Percentiles rank a stretch among this genome's conserved stretches.
phyloP scores from a whole-genome alignment of 176 grass and related monocot genomes.

The Musa itinerans region DNA sequence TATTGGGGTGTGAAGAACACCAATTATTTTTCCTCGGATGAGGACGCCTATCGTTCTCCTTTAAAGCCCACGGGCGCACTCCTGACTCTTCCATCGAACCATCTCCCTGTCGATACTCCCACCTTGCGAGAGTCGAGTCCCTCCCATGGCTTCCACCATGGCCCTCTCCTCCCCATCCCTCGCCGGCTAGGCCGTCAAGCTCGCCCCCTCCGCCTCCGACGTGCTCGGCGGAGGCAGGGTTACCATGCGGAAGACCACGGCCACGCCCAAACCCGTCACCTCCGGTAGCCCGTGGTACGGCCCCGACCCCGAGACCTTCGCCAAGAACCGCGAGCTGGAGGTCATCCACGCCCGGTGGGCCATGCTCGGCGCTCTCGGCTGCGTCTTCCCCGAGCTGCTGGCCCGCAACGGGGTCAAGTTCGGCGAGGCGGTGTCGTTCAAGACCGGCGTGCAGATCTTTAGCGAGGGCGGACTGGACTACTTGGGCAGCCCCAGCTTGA shows the following conservation, averaged over 20 bases:
- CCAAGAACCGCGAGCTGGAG: constrained; percentile 82
- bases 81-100: not conserved
- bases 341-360: constrained; percentile 69
- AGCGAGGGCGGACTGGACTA: too few relatives aligned
- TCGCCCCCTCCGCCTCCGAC: not conserved
- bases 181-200: not conserved
- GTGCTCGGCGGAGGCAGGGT: not conserved
- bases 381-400: not conserved
- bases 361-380: constrained; percentile 77
- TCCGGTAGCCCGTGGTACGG: not conserved
- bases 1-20: too few relatives aligned
- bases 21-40: not conserved
- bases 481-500: too few relatives aligned
- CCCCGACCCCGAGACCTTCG: constrained; percentile 61
- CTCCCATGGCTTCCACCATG: not conserved
- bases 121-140: not conserved
- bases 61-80: too few relatives aligned
- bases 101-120: not conserved
- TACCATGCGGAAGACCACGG: not conserved
- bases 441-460: too few relatives aligned
- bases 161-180: not conserved
- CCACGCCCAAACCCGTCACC: not conserved
- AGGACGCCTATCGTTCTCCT: too few relatives aligned
- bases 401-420: constrained; percentile 70
- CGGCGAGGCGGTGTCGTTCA: constrained; percentile 83